Evolutionary conservation across 164 flowering plant species (phyloP).

Genomic region (Dillenia turbinata): DNA sequence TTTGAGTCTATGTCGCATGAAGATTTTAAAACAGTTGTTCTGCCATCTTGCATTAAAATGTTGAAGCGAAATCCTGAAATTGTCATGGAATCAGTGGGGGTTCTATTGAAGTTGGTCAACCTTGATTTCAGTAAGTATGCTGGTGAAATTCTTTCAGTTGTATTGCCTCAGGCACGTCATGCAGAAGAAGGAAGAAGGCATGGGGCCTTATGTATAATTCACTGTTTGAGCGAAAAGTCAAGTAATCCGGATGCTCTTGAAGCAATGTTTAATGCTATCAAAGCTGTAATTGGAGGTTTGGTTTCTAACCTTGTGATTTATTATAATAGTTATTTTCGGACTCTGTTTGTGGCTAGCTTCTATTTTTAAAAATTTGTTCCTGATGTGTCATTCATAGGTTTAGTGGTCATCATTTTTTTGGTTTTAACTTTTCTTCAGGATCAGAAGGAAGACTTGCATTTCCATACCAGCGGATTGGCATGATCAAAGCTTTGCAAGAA

Average conservation of each 20-base stretch:
- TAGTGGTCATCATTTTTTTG: too few relatives aligned
- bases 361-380: neutral
- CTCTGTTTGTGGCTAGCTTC: neutral
- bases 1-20: conserved; percentile 67
- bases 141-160: conserved; percentile 67
- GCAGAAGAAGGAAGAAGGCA: conserved; percentile 79
- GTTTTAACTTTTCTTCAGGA: conserved; percentile 39
- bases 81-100: conserved; percentile 73
- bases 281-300: conserved; percentile 85
- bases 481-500: conserved; percentile 78
- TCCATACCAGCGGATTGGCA: conserved; percentile 91
- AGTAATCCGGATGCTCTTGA: conserved; percentile 90
- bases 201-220: conserved; percentile 59
- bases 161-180: conserved; percentile 82
- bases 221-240: conserved; percentile 72
- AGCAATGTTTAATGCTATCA: conserved; percentile 67
- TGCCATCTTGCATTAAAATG: conserved; percentile 89
- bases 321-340: neutral
- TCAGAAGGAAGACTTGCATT: conserved; percentile 94
- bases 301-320: neutral
- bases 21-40: conserved; percentile 59
- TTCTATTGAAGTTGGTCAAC: conserved; percentile 58
- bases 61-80: conserved; percentile 98
- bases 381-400: too few relatives aligned
- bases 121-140: conserved; percentile 96